Evolutionary conservation across 768 basidiomycete genomes (phyloP), one percentile per base, ranked within the genome.

Genomic region (Mrakia gelida): DNA sequence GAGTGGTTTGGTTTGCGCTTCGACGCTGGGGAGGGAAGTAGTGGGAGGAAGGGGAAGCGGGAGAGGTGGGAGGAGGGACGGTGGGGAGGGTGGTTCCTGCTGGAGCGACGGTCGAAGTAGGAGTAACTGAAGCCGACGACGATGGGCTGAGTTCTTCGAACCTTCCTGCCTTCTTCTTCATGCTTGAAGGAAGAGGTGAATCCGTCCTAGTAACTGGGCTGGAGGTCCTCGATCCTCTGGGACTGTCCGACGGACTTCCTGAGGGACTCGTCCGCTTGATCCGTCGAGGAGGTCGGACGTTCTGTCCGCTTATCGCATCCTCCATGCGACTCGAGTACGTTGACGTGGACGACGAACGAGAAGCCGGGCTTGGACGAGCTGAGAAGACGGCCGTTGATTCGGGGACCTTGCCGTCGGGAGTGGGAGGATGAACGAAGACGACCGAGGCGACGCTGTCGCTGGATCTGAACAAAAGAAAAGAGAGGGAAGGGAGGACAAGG

Each of bases 241-340:
- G 72, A 28, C 59, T 77, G 13, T 49, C 28, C 3, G 28, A 26
- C 4, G 59, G 59, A 41, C 76, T 77, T 32, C 38, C 21, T 0
- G 70, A 41, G n/a, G 76, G 76, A 28, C 59, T 63, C 2, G 61
- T 21, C 13, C 56, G 70, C 28, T 70, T 68, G 38, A 38, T 38
- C 10, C 76, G 34, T 2, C 76, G 70, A 32, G 76, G 76, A 8
- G 76, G 76, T 18, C 76, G 76, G 43, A 77, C 76, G 41, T 62
- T 71, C 30, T 77, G 76, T 9, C 75, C 75, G n/a, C 56, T 30
- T 59, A 34, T n/a, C 26, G 62, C 41, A n/a, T 62, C 52, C 56
- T 73, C 72, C 32, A 11, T n/a, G 11, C 32, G 30, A 45, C 30
- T 26, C 52, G 41, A 18, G 23, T 63, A 59, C 30, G 62, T n/a